Evolutionary conservation across 768 basidiomycete species (phyloP), one percentile per base, ranked within the genome.

Genomic region (Lactifluus pinguis): DNA sequence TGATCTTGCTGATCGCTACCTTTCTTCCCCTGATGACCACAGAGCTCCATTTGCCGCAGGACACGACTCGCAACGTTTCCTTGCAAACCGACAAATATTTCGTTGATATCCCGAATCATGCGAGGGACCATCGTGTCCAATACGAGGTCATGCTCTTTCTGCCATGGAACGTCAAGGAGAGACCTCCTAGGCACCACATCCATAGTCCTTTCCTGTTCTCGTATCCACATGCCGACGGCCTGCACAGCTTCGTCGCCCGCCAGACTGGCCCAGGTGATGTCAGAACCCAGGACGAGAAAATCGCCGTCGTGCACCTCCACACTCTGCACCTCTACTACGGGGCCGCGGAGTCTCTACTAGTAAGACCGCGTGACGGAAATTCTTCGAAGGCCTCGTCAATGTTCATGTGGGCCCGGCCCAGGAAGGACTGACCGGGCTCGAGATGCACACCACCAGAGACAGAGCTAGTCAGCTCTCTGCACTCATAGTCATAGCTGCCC

Each of bases 281-380:
- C 17, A 7, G 60, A 51, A 1, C 60, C 50, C 17, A 61, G 44
- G n/a, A 61, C 50, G 19, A 57, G 55, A 39, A 61, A 56, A 30
- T 61, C 55, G 10, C 60, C 55, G 21, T 56, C 29, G 49, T 44
- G 45, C n/a, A 61, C 38, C 36, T 61, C 60, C 7, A 57, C 19
- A 29, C 55, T 57, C 29, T 41, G 55, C 34, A 52, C 55, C 30
- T 41, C 29, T 19, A 61, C n/a, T n/a, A n/a, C n/a, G n/a, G n/a
- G n/a, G n/a, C n/a, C n/a, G n/a, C 49, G 3, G 55, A 51, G 17
- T 44, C 25, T 29, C 10, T 36, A 4, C 57, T 42, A 7, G 25
- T 49, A 15, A 30, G 3, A 21, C 45, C 36, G 4, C 49, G 44
- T 14, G 45, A 49, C 6, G 49, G n/a, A 15, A 30, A 45, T n/a